These are phyloP conservation scores for Heritiera fomes DNA, from an alignment of 345 rosid genomes.

Conservation along the genomic window DNA sequence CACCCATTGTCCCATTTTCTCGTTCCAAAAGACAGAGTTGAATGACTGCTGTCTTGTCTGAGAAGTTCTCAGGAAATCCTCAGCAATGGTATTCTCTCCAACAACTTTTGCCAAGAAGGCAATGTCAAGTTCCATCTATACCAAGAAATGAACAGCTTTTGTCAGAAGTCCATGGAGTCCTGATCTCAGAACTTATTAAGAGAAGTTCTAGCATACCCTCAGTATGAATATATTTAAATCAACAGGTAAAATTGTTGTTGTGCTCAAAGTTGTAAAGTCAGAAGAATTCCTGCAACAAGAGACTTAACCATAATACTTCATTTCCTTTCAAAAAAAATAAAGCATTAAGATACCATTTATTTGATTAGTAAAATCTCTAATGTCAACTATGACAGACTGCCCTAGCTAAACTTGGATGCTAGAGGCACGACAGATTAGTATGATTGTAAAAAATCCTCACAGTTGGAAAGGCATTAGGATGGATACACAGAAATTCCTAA, in stretches of 20 bases:
- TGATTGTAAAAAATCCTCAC: not conserved
- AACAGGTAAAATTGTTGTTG: conserved; percentile 80
- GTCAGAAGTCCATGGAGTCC: conserved; percentile 3
- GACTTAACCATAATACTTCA: not conserved
- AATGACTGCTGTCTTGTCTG: conserved; percentile 60
- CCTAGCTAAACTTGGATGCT: not conserved
- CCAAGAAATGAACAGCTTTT: conserved; percentile 8
- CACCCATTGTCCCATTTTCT: conserved; percentile 76
- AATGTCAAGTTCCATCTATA: conserved; percentile 87
- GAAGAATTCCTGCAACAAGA: conserved; percentile 52
- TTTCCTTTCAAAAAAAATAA: too few relatives aligned
- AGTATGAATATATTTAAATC: conserved; percentile 77
- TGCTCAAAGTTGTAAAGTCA: conserved; percentile 58
- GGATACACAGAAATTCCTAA: not conserved
- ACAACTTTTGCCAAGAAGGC: conserved; percentile 58
- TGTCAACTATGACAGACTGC: not conserved
- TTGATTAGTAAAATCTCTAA: not conserved
- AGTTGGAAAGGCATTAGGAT: not conserved
- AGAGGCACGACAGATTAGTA: not conserved
- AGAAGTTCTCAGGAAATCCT: conserved; percentile 52
- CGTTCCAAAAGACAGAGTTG: conserved; percentile 70
- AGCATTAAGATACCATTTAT: not conserved
- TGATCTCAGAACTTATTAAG: not conserved
- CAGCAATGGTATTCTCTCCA: conserved; percentile 45
- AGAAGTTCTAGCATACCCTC: conserved; percentile 44